These are phyloP conservation scores for Corrigiola litoralis DNA, from an alignment of 179 eudicot species.

Conservation along the genomic window DNA sequence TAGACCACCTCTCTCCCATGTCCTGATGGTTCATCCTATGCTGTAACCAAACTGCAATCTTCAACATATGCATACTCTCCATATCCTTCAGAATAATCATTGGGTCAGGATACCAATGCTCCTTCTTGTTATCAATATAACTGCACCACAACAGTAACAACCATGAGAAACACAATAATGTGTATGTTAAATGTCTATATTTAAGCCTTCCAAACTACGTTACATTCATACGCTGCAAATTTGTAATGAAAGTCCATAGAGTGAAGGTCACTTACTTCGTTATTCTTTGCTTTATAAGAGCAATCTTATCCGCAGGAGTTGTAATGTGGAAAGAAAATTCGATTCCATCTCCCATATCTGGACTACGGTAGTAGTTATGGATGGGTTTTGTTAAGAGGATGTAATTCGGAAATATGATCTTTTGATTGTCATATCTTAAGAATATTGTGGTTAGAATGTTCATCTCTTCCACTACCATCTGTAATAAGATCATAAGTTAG, in stretches of 20 bases:
- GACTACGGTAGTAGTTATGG: slow-evolving; percentile 65
- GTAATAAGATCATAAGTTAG: slow-evolving; percentile 8
- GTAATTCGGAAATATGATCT: slow-evolving; percentile 55
- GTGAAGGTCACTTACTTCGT: slow-evolving; percentile 30
- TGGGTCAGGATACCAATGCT: slow-evolving; percentile 65
- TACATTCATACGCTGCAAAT: too few relatives aligned
- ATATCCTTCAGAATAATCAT: slow-evolving; percentile 45
- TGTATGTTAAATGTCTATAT: too few relatives aligned
- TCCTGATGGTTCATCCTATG: slow-evolving; percentile 74
- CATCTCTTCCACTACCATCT: slow-evolving; percentile 93
- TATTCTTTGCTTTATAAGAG: slow-evolving; percentile 56
- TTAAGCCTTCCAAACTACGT: too few relatives aligned
- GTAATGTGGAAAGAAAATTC: slow-evolving; percentile 56
- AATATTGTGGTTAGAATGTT: slow-evolving; percentile 72
- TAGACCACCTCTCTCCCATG: slow-evolving; percentile 53
- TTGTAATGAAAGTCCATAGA: too few relatives aligned
- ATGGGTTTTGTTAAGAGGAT: slow-evolving; percentile 52
- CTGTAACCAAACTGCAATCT: slow-evolving; percentile 56
- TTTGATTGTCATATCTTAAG: slow-evolving; percentile 65
- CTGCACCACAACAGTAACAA: slow-evolving; percentile 16
- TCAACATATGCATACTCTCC: slow-evolving; percentile 38
- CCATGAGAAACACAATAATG: too few relatives aligned
- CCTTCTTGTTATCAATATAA: slow-evolving; percentile 48
- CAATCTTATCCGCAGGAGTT: slow-evolving; percentile 69
- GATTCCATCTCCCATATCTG: slow-evolving; percentile 78